Percentiles rank a stretch among this genome's conserved stretches.
Conservation (phyloP, 2,329 filamentous ascomycete species). For the Penicillium sp. region DNA sequence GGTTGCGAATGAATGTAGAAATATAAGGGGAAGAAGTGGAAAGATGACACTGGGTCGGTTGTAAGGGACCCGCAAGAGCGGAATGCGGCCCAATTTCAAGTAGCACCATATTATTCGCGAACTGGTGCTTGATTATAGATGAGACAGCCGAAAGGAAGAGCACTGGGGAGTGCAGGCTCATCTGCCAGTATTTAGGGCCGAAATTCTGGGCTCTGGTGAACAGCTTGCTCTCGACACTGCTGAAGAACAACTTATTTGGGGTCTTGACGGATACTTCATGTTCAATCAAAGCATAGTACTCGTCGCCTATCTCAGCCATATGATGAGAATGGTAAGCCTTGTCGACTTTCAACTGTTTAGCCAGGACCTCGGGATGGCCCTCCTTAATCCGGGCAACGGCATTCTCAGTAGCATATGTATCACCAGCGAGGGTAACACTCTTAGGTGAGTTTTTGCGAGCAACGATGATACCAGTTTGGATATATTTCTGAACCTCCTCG, state of each 20-base stretch:
- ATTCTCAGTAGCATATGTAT: background rate
- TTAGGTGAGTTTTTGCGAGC: conserved; percentile 17
- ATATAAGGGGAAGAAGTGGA: conserved; percentile 1
- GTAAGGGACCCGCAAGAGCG: conserved; percentile 33
- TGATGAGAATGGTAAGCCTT: conserved; percentile 21
- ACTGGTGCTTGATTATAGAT: conserved; percentile 2
- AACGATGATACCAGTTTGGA: conserved; percentile 9
- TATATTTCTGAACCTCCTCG: conserved; percentile 1
- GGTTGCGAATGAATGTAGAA: conserved; percentile 2
- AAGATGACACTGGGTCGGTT: conserved; percentile 12
- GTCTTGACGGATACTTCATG: background rate
- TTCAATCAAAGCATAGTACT: conserved; percentile 7
- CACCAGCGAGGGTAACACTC: conserved; percentile 17
- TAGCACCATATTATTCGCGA: conserved; percentile 15
- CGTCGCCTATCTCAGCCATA: conserved; percentile 15
- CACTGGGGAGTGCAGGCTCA: conserved; percentile 22
- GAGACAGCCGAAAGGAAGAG: conserved; percentile 16
- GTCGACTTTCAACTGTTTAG: conserved; percentile 9
- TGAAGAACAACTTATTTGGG: conserved; percentile 12
- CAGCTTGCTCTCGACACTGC: conserved; percentile 8
- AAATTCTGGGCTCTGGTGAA: background rate
- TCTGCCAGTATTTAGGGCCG: conserved; percentile 19
- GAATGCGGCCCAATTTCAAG: conserved; percentile 38
- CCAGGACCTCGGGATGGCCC: conserved; percentile 1
- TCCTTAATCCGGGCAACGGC: conserved; percentile 3